Base-by-base conservation (phyloP, 768 basidiomycete species). In the Agaricus subrufescens region DNA sequence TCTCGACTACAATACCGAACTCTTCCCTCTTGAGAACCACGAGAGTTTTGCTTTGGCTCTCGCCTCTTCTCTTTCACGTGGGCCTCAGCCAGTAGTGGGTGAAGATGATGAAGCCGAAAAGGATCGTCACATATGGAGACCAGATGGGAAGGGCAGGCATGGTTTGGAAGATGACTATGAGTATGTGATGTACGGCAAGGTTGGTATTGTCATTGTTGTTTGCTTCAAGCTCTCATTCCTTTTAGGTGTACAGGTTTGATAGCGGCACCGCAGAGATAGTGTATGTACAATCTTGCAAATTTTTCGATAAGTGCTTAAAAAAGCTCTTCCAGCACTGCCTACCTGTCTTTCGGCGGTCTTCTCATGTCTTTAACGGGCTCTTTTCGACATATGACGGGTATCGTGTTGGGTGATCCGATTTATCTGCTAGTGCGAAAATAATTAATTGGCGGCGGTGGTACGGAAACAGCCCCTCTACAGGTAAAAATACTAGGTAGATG, bases 171-270 rank as follows among this genome's bases (percentile, higher is more conserved):
- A 94, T 57, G 94, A 98, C 61, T 99, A 94, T 65, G 95, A 98
- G 66, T 99, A 98, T 76, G 96, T 99, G 61, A 98, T 98, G 94
- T 94, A 92, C 69, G 96, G 96, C 31, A 98, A 95, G 85, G 94
- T 95, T 61, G 56, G 78, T 63, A 25, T 39, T 43, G 37, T 43
- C 9, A 7, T 23, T 30, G 30, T 44, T 31, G n/a, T 12, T 45
- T 43, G 10, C 44, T 12, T 25, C 29, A 29, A 23, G 31, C 42
- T 37, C 11, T 30, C n/a, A 26, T 57, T 23, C 49, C 45, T 45
- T 58, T 7, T 60, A 96, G 93, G 91, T 98, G 47, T 99, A 99
- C 79, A 94, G 94, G 69, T 97, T 96, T 68, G 96, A 99, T 67
- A 87, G 89, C 14, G 88, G 85, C 58, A 83, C 82, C 12, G 79